Base-by-base conservation (phyloP, 805 yeast genomes). In the Zygoascus biomembranicola region DNA sequence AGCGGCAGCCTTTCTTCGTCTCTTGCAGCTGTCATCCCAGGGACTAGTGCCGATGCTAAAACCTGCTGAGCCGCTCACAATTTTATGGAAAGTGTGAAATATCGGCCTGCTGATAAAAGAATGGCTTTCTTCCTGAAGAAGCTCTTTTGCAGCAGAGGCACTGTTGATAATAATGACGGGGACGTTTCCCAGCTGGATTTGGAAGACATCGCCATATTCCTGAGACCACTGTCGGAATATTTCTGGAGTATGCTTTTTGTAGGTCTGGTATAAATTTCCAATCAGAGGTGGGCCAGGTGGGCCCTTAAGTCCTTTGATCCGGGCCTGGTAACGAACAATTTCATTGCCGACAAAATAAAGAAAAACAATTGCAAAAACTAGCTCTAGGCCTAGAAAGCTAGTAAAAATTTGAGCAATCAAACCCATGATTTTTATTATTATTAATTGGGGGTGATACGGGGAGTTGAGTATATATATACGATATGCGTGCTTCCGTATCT, bases 111-210 rank as follows among this genome's bases (percentile, higher is more conserved):
- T 85, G 60, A 80, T 83, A n/a, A 31, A 47, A 2, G 43, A 19
- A 55, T 77, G 78, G 3, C 81, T 77, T 37, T 70, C 65, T 73
- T 71, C 23, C 63, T 63, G 35, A 75, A 47, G 50, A 3, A 47
- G 41, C 63, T 23, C 70, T 70, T 39, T 66, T 63, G 2, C 81
- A 78, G 8, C 82, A 76, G 74, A 76, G 58, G 69, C 81, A 1
- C 84, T 75, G 63, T 86, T 84, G n/a, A 82, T 89, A n/a, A 86
- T 81, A 10, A 86, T 73, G 1, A 83, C 77, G 13, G 75, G 69
- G 32, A 67, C 71, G 16, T 65, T 69, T 0, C 94, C 94, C 52
- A 85, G 66, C 50, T 84, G 68, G 43, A 85, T 72, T 59, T 85
- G 90, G 61, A 76, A 84, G 0, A 84, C 76, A 5, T 69, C 64